Evolutionary conservation across 2,329 filamentous ascomycete species (phyloP).

Genomic region (Lasiodiplodia gonubiensis): DNA sequence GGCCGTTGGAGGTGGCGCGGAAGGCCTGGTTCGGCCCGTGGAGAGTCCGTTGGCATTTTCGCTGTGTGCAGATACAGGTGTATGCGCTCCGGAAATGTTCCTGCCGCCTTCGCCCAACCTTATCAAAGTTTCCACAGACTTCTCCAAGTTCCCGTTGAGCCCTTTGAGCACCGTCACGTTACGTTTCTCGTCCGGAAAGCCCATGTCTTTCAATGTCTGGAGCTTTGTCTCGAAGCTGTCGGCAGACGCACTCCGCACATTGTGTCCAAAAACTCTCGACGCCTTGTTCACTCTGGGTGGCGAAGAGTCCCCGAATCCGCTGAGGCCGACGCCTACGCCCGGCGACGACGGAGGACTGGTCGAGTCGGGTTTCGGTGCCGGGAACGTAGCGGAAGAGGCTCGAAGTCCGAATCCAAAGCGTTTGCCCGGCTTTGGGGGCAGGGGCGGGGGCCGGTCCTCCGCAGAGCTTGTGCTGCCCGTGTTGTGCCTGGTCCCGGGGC

Average conservation of each 20-base stretch:
- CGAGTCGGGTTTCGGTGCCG: conserved; percentile 63
- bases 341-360: conserved; percentile 51
- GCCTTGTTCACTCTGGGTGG: conserved; percentile 64
- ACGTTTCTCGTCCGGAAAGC: conserved; percentile 81
- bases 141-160: conserved; percentile 83
- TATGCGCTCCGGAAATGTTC: conserved; percentile 41
- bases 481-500: conserved; percentile 57
- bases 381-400: conserved; percentile 74
- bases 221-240: conserved; percentile 78
- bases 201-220: conserved; percentile 82
- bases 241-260: conserved; percentile 59
- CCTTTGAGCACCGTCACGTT: conserved; percentile 83
- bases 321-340: conserved; percentile 39
- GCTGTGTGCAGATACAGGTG: conserved; percentile 52
- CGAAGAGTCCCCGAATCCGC: conserved; percentile 40
- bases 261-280: conserved; percentile 70
- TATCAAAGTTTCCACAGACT: conserved; percentile 82
- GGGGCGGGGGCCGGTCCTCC: conserved; percentile 62
- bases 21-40: conserved; percentile 47
- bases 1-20: conserved; percentile 33
- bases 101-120: conserved; percentile 74
- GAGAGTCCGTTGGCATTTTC: conserved; percentile 55
- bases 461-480: conserved; percentile 61
- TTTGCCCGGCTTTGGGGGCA: conserved; percentile 65
- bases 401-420: conserved; percentile 69